phyloP scores from a whole-genome alignment of 208 protist species.

The Crithidia sp. region DNA sequence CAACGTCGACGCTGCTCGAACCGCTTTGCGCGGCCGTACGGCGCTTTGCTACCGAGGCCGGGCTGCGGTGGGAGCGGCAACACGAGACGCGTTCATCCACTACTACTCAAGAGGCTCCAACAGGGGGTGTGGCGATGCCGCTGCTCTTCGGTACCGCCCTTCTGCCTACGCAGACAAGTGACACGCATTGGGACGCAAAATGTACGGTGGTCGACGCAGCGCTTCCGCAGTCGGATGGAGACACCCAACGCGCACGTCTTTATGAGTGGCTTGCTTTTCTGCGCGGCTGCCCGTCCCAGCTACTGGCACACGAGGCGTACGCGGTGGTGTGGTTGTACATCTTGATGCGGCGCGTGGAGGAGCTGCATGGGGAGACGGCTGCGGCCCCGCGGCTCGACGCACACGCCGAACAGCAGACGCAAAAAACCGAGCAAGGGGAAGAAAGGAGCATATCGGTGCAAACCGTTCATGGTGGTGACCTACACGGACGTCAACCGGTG shows the following conservation, averaged over 20 bases:
- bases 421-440: too few species aligned
- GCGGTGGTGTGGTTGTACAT: conserved; percentile 28
- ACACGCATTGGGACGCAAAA: too few species aligned
- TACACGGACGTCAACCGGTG: not conserved
- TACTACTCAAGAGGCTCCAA: not conserved
- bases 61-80: conserved; percentile 4
- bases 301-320: conserved; percentile 15
- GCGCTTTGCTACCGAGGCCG: not conserved
- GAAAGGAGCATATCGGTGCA: too few species aligned
- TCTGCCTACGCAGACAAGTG: too few species aligned
- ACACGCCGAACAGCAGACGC: not conserved
- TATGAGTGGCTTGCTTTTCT: conserved; percentile 19
- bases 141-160: not conserved
- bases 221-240: not conserved
- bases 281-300: conserved; percentile 11
- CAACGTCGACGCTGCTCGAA: too few species aligned
- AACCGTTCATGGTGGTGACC: not conserved
- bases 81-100: not conserved
- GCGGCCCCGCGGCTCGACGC: not conserved
- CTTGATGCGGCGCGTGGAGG: conserved; percentile 31
- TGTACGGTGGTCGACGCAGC: too few species aligned
- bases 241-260: not conserved
- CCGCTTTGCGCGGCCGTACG: not conserved
- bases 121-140: not conserved
- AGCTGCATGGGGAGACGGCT: not conserved